These are phyloP conservation scores for Tinospora cordifolia DNA, from an alignment of 164 flowering plant genomes.

Conservation along the genomic window DNA sequence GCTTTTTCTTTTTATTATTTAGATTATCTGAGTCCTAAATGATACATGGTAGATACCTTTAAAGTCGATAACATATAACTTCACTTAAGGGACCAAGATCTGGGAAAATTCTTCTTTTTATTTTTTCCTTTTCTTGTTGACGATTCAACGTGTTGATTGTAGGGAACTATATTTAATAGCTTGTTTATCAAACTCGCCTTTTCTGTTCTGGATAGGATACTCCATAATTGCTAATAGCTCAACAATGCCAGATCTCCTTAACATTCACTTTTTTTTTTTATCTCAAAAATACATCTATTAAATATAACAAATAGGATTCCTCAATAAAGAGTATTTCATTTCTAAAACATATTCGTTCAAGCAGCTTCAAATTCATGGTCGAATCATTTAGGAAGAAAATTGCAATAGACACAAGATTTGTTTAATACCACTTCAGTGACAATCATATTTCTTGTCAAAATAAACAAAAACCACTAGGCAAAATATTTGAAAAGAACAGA, in stretches of 20 bases:
- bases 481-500: background rate
- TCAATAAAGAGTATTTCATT: background rate
- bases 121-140: too few species aligned
- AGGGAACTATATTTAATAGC: too few species aligned
- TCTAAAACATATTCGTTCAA: background rate
- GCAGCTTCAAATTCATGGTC: background rate
- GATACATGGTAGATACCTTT: too few species aligned
- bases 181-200: too few species aligned
- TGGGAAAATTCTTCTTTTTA: too few species aligned
- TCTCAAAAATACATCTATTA: background rate
- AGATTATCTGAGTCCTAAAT: too few species aligned
- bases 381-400: background rate
- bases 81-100: too few species aligned
- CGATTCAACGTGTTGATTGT: too few species aligned
- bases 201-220: too few species aligned
- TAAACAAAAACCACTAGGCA: background rate
- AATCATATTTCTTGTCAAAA: background rate
- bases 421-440: background rate
- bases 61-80: too few species aligned
- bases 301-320: background rate
- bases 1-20: too few species aligned
- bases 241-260: background rate
- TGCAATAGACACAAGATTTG: background rate
- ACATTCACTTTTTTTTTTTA: background rate
- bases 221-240: background rate